Conservation (phyloP, 177 flowering plant genomes). For the Telopea speciosissima region DNA sequence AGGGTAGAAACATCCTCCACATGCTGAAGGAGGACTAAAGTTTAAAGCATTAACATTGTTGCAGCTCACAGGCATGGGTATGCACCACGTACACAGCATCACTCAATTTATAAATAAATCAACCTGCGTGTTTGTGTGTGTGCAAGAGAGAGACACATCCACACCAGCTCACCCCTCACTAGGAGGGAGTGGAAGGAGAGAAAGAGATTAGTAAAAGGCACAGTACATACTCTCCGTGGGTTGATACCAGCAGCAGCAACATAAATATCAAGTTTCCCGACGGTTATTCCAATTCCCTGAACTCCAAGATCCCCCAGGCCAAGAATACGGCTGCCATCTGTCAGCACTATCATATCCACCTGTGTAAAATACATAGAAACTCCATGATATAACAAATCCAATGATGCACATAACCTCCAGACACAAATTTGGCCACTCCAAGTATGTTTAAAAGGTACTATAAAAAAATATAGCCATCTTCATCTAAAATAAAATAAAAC, state of each 20-base stretch:
- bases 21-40: too few species aligned
- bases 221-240: constrained; percentile 73
- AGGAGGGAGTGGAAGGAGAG: not conserved
- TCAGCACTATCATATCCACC: constrained; percentile 98
- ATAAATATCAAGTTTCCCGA: constrained; percentile 98
- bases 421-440: not conserved
- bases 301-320: constrained; percentile 99
- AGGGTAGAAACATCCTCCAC: too few species aligned
- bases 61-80: too few species aligned
- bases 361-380: constrained; percentile 24
- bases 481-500: not conserved
- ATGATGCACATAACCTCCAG: not conserved
- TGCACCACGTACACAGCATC: not conserved
- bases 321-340: constrained; percentile 99
- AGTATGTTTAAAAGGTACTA: not conserved
- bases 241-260: constrained; percentile 99
- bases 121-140: not conserved
- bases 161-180: not conserved
- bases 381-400: not conserved
- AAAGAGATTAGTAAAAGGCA: not conserved
- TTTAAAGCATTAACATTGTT: too few species aligned
- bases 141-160: not conserved
- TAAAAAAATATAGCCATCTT: not conserved
- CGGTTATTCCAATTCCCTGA: constrained; percentile 97
- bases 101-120: not conserved